Percentiles rank a stretch among this genome's conserved stretches.
Conservation (phyloP, 306 rosid genomes). For the Lotus japonicus region DNA sequence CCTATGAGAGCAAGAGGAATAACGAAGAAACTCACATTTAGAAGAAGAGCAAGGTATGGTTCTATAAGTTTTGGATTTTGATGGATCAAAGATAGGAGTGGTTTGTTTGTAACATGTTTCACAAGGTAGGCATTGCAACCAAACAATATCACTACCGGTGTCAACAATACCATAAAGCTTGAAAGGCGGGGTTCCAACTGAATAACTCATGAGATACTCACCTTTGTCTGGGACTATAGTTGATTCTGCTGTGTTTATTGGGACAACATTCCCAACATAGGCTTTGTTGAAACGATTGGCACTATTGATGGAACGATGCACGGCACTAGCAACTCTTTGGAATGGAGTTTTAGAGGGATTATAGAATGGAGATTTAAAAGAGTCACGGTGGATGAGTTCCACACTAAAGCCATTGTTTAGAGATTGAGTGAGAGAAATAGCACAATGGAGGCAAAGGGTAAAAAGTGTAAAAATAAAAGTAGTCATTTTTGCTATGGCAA, state of each 20-base stretch:
- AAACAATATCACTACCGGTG: conserved; percentile 53
- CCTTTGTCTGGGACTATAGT: not conserved
- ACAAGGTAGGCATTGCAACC: conserved; percentile 66
- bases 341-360: conserved; percentile 15
- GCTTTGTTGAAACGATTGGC: not conserved
- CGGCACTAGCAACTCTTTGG: conserved; percentile 19
- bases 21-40: fast-evolving
- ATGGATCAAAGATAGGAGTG: conserved; percentile 33
- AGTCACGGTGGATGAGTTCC: conserved; percentile 50
- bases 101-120: conserved; percentile 27
- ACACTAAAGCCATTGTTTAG: conserved; percentile 16
- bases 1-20: not conserved
- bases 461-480: not conserved
- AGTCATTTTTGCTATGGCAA: too few relatives aligned
- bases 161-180: conserved; percentile 33
- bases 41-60: not conserved
- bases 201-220: conserved; percentile 38
- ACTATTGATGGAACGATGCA: conserved; percentile 28
- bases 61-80: conserved; percentile 28
- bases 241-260: not conserved
- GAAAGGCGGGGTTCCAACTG: conserved; percentile 46
- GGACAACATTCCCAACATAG: too few relatives aligned
- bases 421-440: not conserved
- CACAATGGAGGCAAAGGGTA: not conserved
- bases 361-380: conserved; percentile 41